phyloP scores from a whole-genome alignment of 2,329 filamentous ascomycete species.

The Pseudogymnoascus destructans region DNA sequence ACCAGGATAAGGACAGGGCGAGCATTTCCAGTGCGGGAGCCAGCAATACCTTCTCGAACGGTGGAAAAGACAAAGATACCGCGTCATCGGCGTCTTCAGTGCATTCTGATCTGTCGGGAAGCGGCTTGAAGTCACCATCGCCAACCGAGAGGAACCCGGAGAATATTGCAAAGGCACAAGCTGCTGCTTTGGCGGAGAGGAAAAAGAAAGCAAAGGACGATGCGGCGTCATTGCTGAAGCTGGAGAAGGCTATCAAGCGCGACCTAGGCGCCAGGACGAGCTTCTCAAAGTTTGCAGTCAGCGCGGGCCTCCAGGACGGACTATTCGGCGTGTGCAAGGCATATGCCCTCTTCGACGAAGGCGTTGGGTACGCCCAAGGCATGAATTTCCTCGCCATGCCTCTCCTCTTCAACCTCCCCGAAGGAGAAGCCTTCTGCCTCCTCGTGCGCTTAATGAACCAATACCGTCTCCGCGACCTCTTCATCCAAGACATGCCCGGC shows the following conservation, averaged over 20 bases:
- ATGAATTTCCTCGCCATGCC: constrained; percentile 99
- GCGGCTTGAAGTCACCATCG: constrained; percentile 42
- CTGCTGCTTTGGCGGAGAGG: constrained; percentile 49
- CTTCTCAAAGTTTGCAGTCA: constrained; percentile 90
- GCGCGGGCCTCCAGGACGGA: constrained; percentile 81
- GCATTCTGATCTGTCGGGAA: constrained; percentile 61
- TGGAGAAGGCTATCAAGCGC: constrained; percentile 84
- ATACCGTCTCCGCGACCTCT: constrained; percentile 83
- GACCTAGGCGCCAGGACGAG: constrained; percentile 88
- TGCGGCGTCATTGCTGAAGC: constrained; percentile 55
- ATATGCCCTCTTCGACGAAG: constrained; percentile 89
- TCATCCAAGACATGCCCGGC: constrained; percentile 91
- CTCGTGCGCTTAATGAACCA: constrained; percentile 94
- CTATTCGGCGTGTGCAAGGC: constrained; percentile 95
- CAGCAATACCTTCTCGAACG: constrained; percentile 39
- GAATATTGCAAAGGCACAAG: constrained; percentile 50
- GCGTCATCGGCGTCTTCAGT: constrained; percentile 76
- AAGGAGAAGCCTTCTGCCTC: constrained; percentile 91
- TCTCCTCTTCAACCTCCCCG: constrained; percentile 92
- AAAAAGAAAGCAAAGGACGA: constrained; percentile 74
- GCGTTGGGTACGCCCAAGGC: constrained; percentile 90
- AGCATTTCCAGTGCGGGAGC: constrained; percentile 29
- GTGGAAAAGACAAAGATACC: constrained; percentile 53
- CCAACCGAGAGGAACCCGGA: constrained; percentile 51
- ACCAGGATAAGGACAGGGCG: constrained; percentile 59